phyloP scores from a whole-genome alignment of 2,329 filamentous ascomycete species.

The Colletotrichum lindemuthianum region DNA sequence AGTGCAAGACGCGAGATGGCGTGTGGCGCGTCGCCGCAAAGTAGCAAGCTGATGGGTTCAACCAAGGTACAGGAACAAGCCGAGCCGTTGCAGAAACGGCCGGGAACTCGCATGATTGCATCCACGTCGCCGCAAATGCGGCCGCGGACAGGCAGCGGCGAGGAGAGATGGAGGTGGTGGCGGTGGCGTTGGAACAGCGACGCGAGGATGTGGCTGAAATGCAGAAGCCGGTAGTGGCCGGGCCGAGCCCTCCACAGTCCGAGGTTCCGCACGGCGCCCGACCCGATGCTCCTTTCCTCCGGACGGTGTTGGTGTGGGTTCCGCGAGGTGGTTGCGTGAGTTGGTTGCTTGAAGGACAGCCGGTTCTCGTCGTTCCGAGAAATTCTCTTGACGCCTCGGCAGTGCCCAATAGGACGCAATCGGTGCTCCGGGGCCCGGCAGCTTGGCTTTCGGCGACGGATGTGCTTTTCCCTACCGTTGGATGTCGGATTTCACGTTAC shows the following conservation, averaged over 20 bases:
- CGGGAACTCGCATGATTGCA: too few species aligned
- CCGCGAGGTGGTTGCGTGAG: not conserved
- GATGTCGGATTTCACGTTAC: too few species aligned
- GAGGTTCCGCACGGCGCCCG: slow-evolving; percentile 3
- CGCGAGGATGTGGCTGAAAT: not conserved
- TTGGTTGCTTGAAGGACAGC: slow-evolving; percentile 6
- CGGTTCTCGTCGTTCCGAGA: slow-evolving; percentile 36
- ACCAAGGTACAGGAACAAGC: too few species aligned
- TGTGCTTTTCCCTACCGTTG: not conserved
- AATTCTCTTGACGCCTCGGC: slow-evolving; percentile 28
- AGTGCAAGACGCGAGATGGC: too few species aligned
- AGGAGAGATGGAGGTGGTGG: not conserved
- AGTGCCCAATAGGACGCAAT: slow-evolving; percentile 28
- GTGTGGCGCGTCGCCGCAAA: too few species aligned
- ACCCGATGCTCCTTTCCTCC: slow-evolving; percentile 22
- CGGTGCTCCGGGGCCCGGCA: slow-evolving; percentile 24
- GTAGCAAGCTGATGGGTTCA: too few species aligned
- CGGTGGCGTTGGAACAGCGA: too few species aligned
- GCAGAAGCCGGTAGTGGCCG: slow-evolving; percentile 11
- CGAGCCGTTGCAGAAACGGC: too few species aligned
- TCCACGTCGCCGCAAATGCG: not conserved
- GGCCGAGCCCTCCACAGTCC: slow-evolving; percentile 5
- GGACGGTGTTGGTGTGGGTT: not conserved
- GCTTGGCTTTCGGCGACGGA: slow-evolving; percentile 26
- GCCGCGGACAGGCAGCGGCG: not conserved